A percentile compares a stretch with the other conserved stretches of the same genome.
Conservation (phyloP, 1,284 basidiomycete genomes). For the Agroathelia rolfsii region DNA sequence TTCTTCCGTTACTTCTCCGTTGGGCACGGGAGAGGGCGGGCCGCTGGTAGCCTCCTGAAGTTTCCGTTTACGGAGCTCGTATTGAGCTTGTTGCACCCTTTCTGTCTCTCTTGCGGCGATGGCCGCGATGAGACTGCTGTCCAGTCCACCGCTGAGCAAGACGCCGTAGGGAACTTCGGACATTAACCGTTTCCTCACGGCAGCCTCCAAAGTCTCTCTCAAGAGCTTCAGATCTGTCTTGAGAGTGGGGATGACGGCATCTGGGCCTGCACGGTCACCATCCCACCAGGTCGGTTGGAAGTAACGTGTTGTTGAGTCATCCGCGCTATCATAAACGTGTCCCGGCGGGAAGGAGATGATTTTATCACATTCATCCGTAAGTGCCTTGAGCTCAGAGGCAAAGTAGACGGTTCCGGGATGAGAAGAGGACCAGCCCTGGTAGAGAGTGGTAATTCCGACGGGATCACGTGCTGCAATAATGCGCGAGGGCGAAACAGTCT, state of each 20-base stretch:
- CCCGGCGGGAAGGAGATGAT: conserved; percentile 96
- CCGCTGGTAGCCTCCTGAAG: conserved; percentile 44
- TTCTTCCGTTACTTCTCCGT: conserved; percentile 36
- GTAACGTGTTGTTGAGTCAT: conserved; percentile 71
- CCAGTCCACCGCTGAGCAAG: conserved; percentile 89
- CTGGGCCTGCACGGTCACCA: conserved; percentile 54
- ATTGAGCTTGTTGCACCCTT: conserved; percentile 77
- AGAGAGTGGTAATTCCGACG: conserved; percentile 96
- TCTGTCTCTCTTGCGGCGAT: conserved; percentile 98
- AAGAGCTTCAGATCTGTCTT: conserved; percentile 63
- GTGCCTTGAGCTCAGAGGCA: conserved; percentile 92
- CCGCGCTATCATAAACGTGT: conserved; percentile 84
- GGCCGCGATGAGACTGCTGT: conserved; percentile 92
- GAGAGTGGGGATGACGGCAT: conserved; percentile 50
- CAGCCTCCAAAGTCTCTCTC: conserved; percentile 80
- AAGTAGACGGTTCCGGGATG: conserved; percentile 85
- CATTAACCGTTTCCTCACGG: conserved; percentile 96
- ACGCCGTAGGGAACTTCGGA: conserved; percentile 99
- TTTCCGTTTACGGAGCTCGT: conserved; percentile 55
- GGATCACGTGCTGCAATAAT: conserved; percentile 96
- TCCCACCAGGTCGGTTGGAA: conserved; percentile 84
- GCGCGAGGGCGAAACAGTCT: conserved; percentile 80
- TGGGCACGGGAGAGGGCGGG: conserved; percentile 44
- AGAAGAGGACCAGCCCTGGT: conserved; percentile 89
- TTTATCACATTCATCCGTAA: conserved; percentile 89